Percentiles rank a stretch among this genome's conserved stretches.
Evolutionary conservation across 1,139 yeast species (phyloP).

Genomic region (Yamadazyma dendronema): DNA sequence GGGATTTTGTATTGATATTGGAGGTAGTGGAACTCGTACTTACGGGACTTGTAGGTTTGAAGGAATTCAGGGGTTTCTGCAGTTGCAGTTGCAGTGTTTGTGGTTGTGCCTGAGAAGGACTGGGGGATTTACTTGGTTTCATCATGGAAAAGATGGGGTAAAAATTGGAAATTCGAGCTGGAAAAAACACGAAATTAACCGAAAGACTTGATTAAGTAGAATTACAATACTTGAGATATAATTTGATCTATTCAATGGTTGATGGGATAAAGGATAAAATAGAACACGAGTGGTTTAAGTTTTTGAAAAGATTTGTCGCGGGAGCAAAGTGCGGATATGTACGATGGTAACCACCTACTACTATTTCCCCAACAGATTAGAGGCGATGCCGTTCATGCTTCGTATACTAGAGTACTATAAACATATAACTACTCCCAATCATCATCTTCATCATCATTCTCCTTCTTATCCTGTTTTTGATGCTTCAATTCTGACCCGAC

Average conservation of each 20-base stretch:
- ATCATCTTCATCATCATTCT: slow-evolving; percentile 45
- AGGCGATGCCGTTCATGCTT: no score
- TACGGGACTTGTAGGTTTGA: slow-evolving; percentile 2
- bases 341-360: no score
- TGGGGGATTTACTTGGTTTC: slow-evolving; percentile 1
- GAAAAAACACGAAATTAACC: not conserved
- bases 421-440: slow-evolving; percentile 54
- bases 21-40: not conserved
- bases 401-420: not conserved
- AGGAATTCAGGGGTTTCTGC: not conserved
- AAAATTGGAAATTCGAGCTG: no score
- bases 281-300: no score
- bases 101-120: not conserved
- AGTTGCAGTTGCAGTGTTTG: not conserved
- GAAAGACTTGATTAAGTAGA: no score
- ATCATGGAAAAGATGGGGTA: not conserved
- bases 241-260: no score
- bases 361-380: no score
- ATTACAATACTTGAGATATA: no score
- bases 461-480: slow-evolving; percentile 3
- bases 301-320: no score
- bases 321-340: no score
- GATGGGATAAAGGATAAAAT: no score
- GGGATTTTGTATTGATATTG: not conserved
- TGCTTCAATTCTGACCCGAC: slow-evolving; percentile 7